phyloP scores from a whole-genome alignment of 805 yeast species.

The Yarrowia yakushimensis region DNA sequence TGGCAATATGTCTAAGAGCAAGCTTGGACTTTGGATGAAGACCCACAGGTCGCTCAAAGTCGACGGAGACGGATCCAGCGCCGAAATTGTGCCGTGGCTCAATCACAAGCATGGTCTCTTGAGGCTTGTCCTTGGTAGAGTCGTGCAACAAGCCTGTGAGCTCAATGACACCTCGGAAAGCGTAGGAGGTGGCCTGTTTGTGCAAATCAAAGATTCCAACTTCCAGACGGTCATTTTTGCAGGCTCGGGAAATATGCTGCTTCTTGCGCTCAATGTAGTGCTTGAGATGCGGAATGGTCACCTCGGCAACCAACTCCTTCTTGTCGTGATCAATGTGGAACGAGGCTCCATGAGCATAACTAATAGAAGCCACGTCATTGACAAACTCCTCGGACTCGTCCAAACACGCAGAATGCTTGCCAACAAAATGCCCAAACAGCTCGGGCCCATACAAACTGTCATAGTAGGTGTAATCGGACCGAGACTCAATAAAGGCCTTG shows the following conservation, averaged over 20 bases:
- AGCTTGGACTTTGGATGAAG: constrained; percentile 20
- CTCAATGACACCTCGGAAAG: not conserved
- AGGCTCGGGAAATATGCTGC: constrained; percentile 7
- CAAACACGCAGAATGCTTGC: not conserved
- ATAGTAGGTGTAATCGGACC: constrained; percentile 6
- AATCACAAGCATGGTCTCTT: constrained; percentile 1
- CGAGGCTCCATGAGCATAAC: not conserved
- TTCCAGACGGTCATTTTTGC: constrained; percentile 13
- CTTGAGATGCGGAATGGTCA: not conserved
- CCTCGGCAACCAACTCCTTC: constrained; percentile 16
- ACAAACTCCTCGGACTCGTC: constrained; percentile 7
- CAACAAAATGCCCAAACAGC: constrained; percentile 9
- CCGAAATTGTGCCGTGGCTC: constrained; percentile 7
- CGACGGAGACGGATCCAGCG: constrained; percentile 5
- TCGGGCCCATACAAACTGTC: not conserved
- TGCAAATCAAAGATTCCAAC: constrained; percentile 13
- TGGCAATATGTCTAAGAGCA: not conserved
- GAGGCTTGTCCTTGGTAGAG: constrained; percentile 2
- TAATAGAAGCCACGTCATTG: not conserved
- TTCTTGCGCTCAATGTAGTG: not conserved
- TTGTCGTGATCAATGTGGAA: constrained; percentile 19
- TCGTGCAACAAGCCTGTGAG: constrained; percentile 18
- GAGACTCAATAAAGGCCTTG: constrained; percentile 1
- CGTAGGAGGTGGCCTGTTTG: not conserved
- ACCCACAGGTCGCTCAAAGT: constrained; percentile 20